Evolutionary conservation across 108 stramenopile species (phyloP), one percentile per base, ranked within the genome.

Genomic region (Fistulifera solaris): DNA sequence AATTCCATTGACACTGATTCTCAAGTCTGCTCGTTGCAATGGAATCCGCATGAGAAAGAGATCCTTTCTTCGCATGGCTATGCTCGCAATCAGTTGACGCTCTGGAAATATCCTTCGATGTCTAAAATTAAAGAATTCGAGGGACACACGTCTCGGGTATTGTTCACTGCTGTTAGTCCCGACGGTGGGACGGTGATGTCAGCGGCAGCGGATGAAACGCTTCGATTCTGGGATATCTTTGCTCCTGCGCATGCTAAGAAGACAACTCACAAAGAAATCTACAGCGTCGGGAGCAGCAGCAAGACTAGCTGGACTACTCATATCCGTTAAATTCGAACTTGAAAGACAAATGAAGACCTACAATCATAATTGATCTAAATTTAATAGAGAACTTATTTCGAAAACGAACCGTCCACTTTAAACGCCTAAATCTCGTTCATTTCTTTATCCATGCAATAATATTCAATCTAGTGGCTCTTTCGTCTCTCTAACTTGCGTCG

Each of bases 101-200:
- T 99, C 28, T 99, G 98, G 98, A 96, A 94, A 68, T 99, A 98
- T 76, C 98, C 98, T 7, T 80, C 89, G 47, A 96, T 99, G 97
- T 76, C 91, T 16, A 94, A 94, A 69, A 82, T 97, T 45, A 85
- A 95, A 65, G 98, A 99, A 59, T 72, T 99, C 31, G 91, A 85
- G 19, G 96, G 96, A 0, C 98, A 99, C 67, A 91, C 95, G 16
- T 87, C 95, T 10, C 81, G 98, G 38, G 98, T 99, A 5, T 68
- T 99, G 50, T 94, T 96, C 68, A 76, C 96, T 82, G 96, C 89
- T 27, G 66, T 78, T 21, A 93, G 93, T 52, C 95, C 98, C 22
- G 96, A 97, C 72, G 96, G 98, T 42, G 54, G 71, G 21, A 88
- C 88, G 27, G 96, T 99, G 13, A 83, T 93, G 21, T 94, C 95